phyloP scores from a whole-genome alignment of 164 flowering plant species.

The Taxillus chinensis region DNA sequence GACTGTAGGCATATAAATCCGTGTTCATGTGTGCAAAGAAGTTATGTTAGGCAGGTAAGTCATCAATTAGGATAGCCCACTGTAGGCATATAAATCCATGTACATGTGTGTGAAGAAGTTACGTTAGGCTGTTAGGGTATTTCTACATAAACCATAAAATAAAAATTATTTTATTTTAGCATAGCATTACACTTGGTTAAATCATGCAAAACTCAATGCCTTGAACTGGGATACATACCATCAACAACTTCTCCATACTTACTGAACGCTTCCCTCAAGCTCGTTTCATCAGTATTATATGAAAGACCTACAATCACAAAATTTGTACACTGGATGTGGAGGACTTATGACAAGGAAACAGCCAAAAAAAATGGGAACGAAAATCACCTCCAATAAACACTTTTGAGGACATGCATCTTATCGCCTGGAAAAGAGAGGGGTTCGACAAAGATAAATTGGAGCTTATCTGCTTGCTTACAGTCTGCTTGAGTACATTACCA shows the following conservation, averaged over 20 bases:
- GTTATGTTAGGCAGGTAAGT: no score
- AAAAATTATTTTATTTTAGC: no score
- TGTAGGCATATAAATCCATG: no score
- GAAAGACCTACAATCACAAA: slow-evolving; percentile 33
- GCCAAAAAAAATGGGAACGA: neutral
- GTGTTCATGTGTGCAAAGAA: no score
- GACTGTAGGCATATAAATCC: no score
- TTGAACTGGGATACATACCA: neutral
- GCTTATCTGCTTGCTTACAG: slow-evolving; percentile 16
- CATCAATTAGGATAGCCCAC: no score
- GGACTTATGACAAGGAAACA: neutral
- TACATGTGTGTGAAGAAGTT: no score
- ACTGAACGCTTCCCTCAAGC: slow-evolving; percentile 13
- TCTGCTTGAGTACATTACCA: slow-evolving; percentile 32
- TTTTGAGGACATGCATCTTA: slow-evolving; percentile 46
- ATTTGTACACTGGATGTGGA: neutral
- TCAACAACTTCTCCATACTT: neutral
- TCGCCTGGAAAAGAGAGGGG: slow-evolving; percentile 32
- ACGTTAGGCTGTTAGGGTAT: no score
- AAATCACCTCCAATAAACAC: slow-evolving; percentile 42
- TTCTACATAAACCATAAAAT: no score
- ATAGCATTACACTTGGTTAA: no score
- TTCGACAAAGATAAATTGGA: slow-evolving; percentile 21
- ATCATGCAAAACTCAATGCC: neutral
- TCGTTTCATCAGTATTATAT: slow-evolving; percentile 30